Percentiles rank a stretch among this genome's conserved stretches.
phyloP scores from a whole-genome alignment of 306 rosid species.

The Prunus davidiana region DNA sequence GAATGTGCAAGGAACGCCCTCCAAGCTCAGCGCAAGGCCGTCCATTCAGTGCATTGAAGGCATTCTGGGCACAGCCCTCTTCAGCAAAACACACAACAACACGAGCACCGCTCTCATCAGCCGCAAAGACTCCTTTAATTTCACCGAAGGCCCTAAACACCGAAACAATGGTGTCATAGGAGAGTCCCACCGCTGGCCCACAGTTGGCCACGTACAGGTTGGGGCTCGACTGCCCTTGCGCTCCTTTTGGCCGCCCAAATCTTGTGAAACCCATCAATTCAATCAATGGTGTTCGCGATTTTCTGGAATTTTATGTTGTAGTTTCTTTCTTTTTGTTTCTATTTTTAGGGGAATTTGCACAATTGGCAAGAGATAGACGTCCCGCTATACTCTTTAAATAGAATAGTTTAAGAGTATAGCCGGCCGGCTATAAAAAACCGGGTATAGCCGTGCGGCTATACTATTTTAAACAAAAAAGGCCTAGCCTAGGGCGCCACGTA shows the following conservation, averaged over 20 bases:
- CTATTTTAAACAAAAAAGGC: too few relatives aligned
- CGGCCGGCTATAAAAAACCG: too few relatives aligned
- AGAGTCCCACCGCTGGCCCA: conserved; percentile 73
- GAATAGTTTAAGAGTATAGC: too few relatives aligned
- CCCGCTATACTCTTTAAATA: too few relatives aligned
- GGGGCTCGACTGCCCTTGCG: conserved; percentile 41
- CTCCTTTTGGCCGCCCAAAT: conserved; percentile 59
- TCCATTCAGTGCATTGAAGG: conserved; percentile 58
- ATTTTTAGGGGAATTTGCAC: too few relatives aligned
- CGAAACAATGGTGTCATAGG: conserved; percentile 42
- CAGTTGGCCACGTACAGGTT: conserved; percentile 83
- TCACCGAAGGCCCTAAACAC: conserved; percentile 64
- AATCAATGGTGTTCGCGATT: conserved; percentile 17
- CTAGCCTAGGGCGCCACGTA: too few relatives aligned
- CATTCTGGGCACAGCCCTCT: conserved; percentile 50
- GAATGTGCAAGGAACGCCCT: conserved; percentile 69
- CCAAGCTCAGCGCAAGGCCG: conserved; percentile 60
- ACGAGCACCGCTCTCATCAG: conserved; percentile 82
- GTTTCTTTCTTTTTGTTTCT: neutral
- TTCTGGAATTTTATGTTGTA: neutral
- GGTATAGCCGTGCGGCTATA: too few relatives aligned
- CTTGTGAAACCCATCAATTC: conserved; percentile 47
- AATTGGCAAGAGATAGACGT: too few relatives aligned
- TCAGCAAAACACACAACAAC: conserved; percentile 61
- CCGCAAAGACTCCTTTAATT: conserved; percentile 60